phyloP scores from a whole-genome alignment of 2,329 filamentous ascomycete genomes.

The Paraphoma chrysanthemicola region DNA sequence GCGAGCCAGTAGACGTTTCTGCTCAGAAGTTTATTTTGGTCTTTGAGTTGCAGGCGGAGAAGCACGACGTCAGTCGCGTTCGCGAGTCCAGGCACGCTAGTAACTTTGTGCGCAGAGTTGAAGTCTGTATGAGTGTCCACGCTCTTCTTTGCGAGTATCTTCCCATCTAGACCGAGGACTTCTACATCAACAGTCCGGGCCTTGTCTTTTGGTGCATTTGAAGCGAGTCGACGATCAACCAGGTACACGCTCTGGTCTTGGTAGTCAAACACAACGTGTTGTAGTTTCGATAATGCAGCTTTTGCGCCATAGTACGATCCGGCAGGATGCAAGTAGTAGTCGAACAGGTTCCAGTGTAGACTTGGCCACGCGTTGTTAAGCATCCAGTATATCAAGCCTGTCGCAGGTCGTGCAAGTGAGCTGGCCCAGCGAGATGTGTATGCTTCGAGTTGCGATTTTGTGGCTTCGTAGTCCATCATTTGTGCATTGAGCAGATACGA shows the following conservation, averaged over 20 bases:
- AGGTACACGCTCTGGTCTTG: slow-evolving; percentile 54
- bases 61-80: slow-evolving; percentile 56
- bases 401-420: slow-evolving; percentile 58
- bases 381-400: slow-evolving; percentile 73
- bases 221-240: slow-evolving; percentile 61
- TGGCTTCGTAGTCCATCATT: slow-evolving; percentile 70
- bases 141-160: slow-evolving; percentile 44
- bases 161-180: slow-evolving; percentile 59
- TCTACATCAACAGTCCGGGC: slow-evolving; percentile 57
- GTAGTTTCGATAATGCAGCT: slow-evolving; percentile 48
- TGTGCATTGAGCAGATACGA: slow-evolving; percentile 68
- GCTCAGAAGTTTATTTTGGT: slow-evolving; percentile 52
- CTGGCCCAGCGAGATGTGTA: slow-evolving; percentile 61
- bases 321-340: slow-evolving; percentile 66
- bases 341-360: slow-evolving; percentile 70
- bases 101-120: slow-evolving; percentile 46
- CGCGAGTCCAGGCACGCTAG: slow-evolving; percentile 36
- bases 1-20: slow-evolving; percentile 69
- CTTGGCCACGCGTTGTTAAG: slow-evolving; percentile 70
- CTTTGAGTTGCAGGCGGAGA: slow-evolving; percentile 57
- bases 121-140: slow-evolving; percentile 48
- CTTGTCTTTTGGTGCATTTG: slow-evolving; percentile 31
- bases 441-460: slow-evolving; percentile 65
- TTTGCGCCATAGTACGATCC: slow-evolving; percentile 69
- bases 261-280: slow-evolving; percentile 66